Conservation (phyloP, 768 basidiomycete species). For the Lactarius psammicola region DNA sequence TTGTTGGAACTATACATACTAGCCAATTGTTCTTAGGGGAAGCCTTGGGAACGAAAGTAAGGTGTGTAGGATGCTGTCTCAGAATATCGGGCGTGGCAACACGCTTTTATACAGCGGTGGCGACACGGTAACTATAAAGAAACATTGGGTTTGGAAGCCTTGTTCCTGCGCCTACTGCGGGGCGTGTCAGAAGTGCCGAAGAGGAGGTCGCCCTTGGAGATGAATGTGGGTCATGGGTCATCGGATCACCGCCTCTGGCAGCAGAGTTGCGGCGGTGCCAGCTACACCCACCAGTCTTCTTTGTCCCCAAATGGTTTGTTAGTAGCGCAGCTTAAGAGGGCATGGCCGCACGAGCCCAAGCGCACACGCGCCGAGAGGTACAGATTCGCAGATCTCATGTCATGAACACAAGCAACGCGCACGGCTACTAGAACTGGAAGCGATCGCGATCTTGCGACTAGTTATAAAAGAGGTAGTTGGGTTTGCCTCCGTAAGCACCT, state of each 20-base stretch:
- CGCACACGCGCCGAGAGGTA: background rate
- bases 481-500: background rate
- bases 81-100: background rate
- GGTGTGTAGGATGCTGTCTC: background rate
- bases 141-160: background rate
- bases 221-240: no score
- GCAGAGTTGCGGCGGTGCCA: conserved; percentile 8
- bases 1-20: background rate
- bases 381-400: conserved; percentile 9
- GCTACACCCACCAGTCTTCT: background rate
- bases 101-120: conserved; percentile 9
- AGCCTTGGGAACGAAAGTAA: background rate
- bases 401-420: conserved; percentile 9
- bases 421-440: conserved; percentile 2
- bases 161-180: conserved; percentile 2
- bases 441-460: no score
- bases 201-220: background rate
- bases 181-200: background rate
- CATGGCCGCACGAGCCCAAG: background rate
- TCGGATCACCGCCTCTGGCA: conserved; percentile 1
- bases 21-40: no score
- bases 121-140: background rate
- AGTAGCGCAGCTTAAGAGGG: background rate
- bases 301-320: background rate
- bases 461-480: no score